Conservation (phyloP, 108 stramenopile genomes). For the Hondaea fermentalgiana region DNA sequence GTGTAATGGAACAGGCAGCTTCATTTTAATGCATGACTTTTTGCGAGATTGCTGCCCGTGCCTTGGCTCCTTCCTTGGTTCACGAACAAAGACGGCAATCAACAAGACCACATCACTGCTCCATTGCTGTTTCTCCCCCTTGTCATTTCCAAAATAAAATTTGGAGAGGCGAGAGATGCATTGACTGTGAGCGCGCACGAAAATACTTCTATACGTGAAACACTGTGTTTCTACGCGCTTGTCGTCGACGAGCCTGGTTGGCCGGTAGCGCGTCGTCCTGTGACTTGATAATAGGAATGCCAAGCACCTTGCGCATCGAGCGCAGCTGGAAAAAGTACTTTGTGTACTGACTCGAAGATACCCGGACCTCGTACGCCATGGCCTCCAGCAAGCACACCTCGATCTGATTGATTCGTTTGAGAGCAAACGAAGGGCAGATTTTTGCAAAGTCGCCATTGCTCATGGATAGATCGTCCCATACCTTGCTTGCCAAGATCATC, state of each 20-base stretch:
- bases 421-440: slow-evolving; percentile 60
- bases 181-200: no score
- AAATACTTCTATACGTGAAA: not conserved
- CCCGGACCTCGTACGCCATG: not conserved
- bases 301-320: not conserved
- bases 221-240: not conserved
- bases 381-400: slow-evolving; percentile 42
- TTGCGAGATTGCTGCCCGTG: no score
- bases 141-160: no score
- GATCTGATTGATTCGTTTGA: slow-evolving; percentile 80
- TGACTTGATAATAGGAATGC: not conserved
- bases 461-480: slow-evolving; percentile 95
- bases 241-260: not conserved
- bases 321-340: slow-evolving; percentile 1
- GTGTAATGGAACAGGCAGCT: no score
- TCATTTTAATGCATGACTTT: no score
- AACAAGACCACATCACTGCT: no score
- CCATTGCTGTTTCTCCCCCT: no score
- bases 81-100: no score
- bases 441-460: slow-evolving; percentile 83
- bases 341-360: not conserved
- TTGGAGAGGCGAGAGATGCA: no score
- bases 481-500: slow-evolving; percentile 85
- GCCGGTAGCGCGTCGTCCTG: not conserved
- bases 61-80: no score